phyloP scores from a whole-genome alignment of 176 grass and related monocot genomes.

The Panicum miliaceum region DNA sequence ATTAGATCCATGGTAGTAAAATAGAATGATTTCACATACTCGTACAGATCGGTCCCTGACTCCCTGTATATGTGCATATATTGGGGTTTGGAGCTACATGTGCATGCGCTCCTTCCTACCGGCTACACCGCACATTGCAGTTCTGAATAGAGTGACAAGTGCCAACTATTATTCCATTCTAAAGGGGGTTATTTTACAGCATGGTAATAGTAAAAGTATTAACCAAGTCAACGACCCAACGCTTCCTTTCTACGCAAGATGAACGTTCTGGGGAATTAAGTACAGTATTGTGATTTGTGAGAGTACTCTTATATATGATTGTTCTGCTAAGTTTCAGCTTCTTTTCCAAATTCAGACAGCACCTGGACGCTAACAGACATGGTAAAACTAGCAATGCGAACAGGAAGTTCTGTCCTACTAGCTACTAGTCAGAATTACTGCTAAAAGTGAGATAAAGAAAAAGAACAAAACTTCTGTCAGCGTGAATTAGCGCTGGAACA shows the following conservation, averaged over 20 bases:
- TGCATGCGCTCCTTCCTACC: not conserved
- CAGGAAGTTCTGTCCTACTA: not conserved
- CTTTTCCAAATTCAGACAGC: conserved; percentile 11
- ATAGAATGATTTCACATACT: not conserved
- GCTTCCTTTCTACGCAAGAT: not conserved
- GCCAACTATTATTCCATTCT: too few species aligned
- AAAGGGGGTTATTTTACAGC: too few species aligned
- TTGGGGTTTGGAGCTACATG: not conserved
- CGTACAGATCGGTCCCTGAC: not conserved
- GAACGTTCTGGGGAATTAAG: not conserved
- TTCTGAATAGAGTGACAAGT: not conserved
- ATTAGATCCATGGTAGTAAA: not conserved
- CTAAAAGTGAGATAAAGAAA: not conserved
- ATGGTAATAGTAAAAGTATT: not conserved
- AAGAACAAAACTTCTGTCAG: not conserved
- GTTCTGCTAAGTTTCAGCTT: not conserved
- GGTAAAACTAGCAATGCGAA: not conserved
- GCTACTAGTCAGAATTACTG: not conserved
- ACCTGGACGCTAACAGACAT: not conserved
- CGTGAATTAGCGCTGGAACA: not conserved
- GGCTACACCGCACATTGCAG: not conserved
- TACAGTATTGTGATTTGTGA: not conserved
- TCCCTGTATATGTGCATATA: not conserved
- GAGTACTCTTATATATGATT: not conserved
- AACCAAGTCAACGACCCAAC: not conserved